phyloP scores from a whole-genome alignment of 352 stramenopile species.

The Thraustochytrium sp. region DNA sequence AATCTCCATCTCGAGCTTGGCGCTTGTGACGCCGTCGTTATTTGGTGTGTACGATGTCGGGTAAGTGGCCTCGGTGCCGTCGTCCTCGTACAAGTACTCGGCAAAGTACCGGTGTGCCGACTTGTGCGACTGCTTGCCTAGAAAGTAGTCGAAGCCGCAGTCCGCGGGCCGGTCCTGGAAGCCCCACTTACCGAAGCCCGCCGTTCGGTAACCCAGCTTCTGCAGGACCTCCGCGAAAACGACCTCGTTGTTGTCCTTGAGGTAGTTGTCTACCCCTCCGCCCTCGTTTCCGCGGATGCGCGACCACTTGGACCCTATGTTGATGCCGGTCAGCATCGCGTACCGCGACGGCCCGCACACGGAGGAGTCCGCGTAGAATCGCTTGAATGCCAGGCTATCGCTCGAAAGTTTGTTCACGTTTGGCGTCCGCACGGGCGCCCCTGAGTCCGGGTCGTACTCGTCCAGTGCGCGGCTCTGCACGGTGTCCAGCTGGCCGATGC shows the following conservation, averaged over 20 bases:
- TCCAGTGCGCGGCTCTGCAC: background rate
- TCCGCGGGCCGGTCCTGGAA: background rate
- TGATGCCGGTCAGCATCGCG: conserved; percentile 13
- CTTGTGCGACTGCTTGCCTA: conserved; percentile 5
- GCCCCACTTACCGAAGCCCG: conserved; percentile 26
- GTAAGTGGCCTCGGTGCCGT: background rate
- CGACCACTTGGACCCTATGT: conserved; percentile 26
- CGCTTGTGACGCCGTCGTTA: background rate
- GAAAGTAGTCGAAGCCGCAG: conserved; percentile 31
- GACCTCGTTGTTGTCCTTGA: conserved; percentile 1
- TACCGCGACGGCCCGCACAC: conserved; percentile 10
- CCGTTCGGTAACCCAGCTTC: background rate
- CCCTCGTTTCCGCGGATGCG: conserved; percentile 8
- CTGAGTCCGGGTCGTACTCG: background rate
- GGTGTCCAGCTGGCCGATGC: conserved; percentile 9
- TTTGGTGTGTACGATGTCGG: conserved; percentile 5
- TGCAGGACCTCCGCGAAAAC: background rate
- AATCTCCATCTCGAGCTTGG: background rate
- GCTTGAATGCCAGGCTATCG: background rate
- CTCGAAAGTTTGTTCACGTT: background rate
- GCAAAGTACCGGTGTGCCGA: conserved; percentile 17
- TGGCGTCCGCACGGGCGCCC: background rate
- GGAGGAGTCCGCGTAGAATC: conserved; percentile 28
- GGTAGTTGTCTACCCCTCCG: background rate
- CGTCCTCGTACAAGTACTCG: conserved; percentile 4